Conservation (phyloP, 305 asterid species). For the Solanum hybrid region DNA sequence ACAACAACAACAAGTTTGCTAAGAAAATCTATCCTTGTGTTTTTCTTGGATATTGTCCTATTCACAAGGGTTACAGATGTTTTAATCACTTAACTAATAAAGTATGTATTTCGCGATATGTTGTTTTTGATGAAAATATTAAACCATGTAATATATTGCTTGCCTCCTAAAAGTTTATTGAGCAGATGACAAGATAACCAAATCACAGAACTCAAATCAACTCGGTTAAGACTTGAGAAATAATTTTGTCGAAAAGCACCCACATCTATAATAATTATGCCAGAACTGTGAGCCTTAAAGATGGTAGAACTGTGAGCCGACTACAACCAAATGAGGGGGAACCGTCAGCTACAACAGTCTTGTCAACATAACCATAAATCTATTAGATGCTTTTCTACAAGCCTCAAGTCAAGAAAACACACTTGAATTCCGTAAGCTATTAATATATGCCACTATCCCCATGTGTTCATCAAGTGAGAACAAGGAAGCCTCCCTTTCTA, state of each 20-base stretch:
- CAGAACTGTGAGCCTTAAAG: background rate
- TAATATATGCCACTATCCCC: too few relatives aligned
- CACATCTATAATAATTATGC: background rate
- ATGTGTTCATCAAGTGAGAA: too few relatives aligned
- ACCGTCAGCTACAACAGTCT: background rate
- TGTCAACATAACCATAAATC: background rate
- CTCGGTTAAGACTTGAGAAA: background rate
- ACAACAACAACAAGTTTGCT: too few relatives aligned
- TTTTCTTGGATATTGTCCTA: too few relatives aligned
- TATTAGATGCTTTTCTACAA: background rate
- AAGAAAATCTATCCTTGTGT: too few relatives aligned
- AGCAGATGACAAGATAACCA: background rate
- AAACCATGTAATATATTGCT: background rate
- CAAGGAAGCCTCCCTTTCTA: too few relatives aligned
- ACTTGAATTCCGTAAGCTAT: background rate
- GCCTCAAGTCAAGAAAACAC: background rate
- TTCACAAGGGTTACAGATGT: too few relatives aligned
- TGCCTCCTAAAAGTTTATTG: background rate
- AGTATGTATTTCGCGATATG: too few relatives aligned
- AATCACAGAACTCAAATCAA: background rate
- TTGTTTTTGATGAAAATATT: too few relatives aligned
- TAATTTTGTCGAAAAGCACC: background rate
- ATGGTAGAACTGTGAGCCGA: background rate
- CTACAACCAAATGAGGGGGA: background rate
- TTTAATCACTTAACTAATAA: too few relatives aligned